phyloP scores from a whole-genome alignment of 2,329 filamentous ascomycete genomes.

The Fusarium sacchari region DNA sequence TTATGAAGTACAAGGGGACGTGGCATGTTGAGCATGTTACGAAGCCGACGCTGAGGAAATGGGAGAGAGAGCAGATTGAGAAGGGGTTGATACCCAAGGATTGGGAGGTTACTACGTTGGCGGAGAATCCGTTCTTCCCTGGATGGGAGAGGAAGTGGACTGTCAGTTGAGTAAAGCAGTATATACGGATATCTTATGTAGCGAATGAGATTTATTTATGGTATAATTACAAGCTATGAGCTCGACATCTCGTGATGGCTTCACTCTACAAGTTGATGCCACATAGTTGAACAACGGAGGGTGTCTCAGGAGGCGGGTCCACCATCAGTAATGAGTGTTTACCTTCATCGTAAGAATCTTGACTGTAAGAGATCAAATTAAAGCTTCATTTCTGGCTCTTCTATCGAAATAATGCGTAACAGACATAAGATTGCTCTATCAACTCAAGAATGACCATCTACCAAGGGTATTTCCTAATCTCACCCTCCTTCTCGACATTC shows the following conservation, averaged over 20 bases:
- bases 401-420: neutral
- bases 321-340: accelerated
- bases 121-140: conserved; percentile 79
- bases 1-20: conserved; percentile 85
- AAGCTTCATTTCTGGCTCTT: neutral
- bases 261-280: neutral
- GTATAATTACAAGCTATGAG: accelerated
- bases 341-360: accelerated
- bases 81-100: conserved; percentile 66
- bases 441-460: conserved; percentile 21
- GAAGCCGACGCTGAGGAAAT: conserved; percentile 71
- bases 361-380: neutral
- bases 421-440: neutral
- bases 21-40: conserved; percentile 82
- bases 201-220: neutral
- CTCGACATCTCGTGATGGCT: neutral
- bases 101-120: conserved; percentile 76
- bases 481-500: conserved; percentile 68
- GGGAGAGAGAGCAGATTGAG: conserved; percentile 72
- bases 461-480: conserved; percentile 71
- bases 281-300: neutral
- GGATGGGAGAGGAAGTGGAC: conserved; percentile 66
- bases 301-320: too few relatives aligned
- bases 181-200: neutral
- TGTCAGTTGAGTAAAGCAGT: neutral